These are phyloP conservation scores for Cichorium intybus DNA, from an alignment of 140 eudicot species.

Conservation along the genomic window DNA sequence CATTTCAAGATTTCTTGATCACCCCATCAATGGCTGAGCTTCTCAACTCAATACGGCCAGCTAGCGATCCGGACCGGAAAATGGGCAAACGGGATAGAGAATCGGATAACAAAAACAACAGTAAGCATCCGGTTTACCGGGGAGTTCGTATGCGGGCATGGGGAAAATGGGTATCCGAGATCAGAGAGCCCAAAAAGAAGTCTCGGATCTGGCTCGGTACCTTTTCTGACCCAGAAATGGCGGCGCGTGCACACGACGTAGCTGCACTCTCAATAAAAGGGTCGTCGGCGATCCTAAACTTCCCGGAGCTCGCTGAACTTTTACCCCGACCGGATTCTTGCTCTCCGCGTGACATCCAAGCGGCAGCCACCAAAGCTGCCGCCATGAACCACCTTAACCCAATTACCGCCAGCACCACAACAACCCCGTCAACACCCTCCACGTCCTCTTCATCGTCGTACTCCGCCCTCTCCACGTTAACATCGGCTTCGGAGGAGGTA, in stretches of 20 bases:
- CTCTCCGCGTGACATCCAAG: conserved; percentile 58
- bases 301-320: conserved; percentile 41
- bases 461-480: conserved; percentile 13
- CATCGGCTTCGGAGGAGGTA: conserved; percentile 18
- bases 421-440: conserved; percentile 16
- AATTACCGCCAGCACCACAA: neutral
- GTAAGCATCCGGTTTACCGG: conserved; percentile 55
- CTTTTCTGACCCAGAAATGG: conserved; percentile 65
- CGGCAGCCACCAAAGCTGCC: conserved; percentile 67
- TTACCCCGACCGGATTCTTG: conserved; percentile 53
- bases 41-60: conserved; percentile 5
- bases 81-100: conserved; percentile 19
- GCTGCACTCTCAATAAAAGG: conserved; percentile 59
- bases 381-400: conserved; percentile 46
- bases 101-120: conserved; percentile 15
- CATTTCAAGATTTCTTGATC: conserved; percentile 15
- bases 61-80: conserved; percentile 18
- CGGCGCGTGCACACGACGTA: conserved; percentile 81
- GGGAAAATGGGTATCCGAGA: conserved; percentile 81
- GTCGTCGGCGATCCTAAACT: conserved; percentile 54
- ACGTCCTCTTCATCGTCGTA: conserved; percentile 21
- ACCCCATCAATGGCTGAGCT: conserved; percentile 25
- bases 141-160: conserved; percentile 75
- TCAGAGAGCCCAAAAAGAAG: conserved; percentile 74
- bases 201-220: conserved; percentile 83